A percentile compares a stretch with the other conserved stretches of the same genome.
phyloP scores from a whole-genome alignment of 164 flowering plant genomes.

The Liriodendron chinense region DNA sequence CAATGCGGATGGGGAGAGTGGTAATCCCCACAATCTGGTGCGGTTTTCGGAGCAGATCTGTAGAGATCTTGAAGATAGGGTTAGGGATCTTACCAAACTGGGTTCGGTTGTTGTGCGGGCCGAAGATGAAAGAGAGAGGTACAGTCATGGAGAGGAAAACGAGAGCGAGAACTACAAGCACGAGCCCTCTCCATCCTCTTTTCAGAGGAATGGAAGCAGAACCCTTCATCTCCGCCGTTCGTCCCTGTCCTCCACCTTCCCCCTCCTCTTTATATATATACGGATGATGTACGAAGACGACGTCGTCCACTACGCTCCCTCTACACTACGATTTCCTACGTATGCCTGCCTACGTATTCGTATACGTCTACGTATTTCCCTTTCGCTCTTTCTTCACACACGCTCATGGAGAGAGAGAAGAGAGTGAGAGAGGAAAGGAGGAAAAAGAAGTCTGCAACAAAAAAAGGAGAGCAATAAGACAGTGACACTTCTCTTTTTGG shows the following conservation, averaged over 20 bases:
- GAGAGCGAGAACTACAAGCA: conserved; percentile 62
- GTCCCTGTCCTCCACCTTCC: conserved; percentile 8
- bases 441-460: conserved; percentile 3
- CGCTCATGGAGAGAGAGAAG: neutral
- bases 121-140: conserved; percentile 79
- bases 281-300: neutral
- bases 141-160: conserved; percentile 89
- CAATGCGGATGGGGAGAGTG: neutral
- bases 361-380: neutral
- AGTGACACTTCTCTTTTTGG: conserved; percentile 8
- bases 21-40: neutral
- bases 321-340: neutral
- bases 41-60: neutral
- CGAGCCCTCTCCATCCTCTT: conserved; percentile 76
- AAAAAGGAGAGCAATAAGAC: neutral
- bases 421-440: neutral
- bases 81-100: conserved; percentile 32
- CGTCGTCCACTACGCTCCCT: neutral
- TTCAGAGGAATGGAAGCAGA: conserved; percentile 44
- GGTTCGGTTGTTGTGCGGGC: conserved; percentile 25
- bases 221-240: conserved; percentile 42
- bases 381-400: conserved; percentile 1
- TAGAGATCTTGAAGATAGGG: neutral
- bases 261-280: conserved; percentile 11
- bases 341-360: neutral